Conservation (phyloP, 2,329 filamentous ascomycete species). For the Mollisia scopiformis region DNA sequence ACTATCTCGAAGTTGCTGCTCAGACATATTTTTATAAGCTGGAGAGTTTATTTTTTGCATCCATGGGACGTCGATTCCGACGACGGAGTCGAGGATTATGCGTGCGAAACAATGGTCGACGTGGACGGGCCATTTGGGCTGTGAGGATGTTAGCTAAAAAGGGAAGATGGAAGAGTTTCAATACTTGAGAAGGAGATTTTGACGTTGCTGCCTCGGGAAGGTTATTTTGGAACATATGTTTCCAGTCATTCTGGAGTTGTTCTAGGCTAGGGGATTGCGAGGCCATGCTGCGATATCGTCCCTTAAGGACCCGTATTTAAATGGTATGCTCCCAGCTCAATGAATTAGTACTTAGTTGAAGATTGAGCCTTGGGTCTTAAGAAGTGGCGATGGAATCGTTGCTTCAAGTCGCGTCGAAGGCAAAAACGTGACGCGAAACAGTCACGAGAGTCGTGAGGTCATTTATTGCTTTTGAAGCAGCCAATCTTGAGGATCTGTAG, state of each 20-base stretch:
- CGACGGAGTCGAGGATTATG: constrained; percentile 46
- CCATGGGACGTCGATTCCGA: constrained; percentile 45
- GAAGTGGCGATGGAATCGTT: too few species aligned
- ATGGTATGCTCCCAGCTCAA: too few species aligned
- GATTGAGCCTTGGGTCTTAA: too few species aligned
- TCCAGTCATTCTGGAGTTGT: constrained; percentile 28
- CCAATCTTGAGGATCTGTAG: not conserved
- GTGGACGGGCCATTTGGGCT: constrained; percentile 45
- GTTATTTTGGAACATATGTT: constrained; percentile 26
- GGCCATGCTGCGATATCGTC: not conserved
- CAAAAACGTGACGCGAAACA: constrained; percentile 13
- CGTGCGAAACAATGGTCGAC: constrained; percentile 49
- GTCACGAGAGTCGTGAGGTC: constrained; percentile 24
- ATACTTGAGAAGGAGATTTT: constrained; percentile 23
- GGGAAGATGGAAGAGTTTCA: not conserved
- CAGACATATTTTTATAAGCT: constrained; percentile 46
- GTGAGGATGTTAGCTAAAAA: constrained; percentile 8
- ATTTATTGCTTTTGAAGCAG: constrained; percentile 5
- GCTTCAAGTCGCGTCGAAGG: constrained; percentile 19
- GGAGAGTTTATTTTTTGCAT: constrained; percentile 43
- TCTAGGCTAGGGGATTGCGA: not conserved
- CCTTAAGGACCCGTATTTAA: too few species aligned
- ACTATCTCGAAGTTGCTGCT: constrained; percentile 39
- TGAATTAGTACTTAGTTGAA: too few species aligned
- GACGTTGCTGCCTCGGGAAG: constrained; percentile 28